These are phyloP conservation scores for Fusarium tjaetaba DNA, from an alignment of 2,329 filamentous ascomycete genomes.

Conservation along the genomic window DNA sequence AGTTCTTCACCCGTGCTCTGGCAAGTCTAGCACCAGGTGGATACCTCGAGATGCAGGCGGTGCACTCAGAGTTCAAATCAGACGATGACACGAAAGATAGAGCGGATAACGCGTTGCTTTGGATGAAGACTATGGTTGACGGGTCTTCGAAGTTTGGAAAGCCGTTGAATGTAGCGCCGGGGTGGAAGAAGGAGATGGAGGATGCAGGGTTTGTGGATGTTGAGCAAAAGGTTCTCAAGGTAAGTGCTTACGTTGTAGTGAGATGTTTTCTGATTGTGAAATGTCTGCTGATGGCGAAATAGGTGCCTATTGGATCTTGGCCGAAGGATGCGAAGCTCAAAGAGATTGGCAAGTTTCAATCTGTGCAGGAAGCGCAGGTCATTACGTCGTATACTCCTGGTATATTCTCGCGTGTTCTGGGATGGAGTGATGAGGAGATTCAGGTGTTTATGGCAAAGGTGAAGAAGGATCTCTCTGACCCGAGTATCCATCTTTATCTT, in stretches of 20 bases:
- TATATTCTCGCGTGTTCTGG: conserved; percentile 33
- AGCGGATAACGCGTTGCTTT: not conserved
- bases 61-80: not conserved
- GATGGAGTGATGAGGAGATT: conserved; percentile 33
- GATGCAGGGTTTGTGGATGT: conserved; percentile 11
- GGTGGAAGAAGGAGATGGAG: conserved; percentile 16
- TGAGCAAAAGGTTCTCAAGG: conserved; percentile 14
- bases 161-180: not conserved
- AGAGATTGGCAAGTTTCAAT: conserved; percentile 26
- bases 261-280: accelerated
- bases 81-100: not conserved
- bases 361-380: conserved; percentile 31
- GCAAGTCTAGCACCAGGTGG: not conserved
- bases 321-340: conserved; percentile 16
- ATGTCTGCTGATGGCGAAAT: not conserved
- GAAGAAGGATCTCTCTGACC: conserved; percentile 31
- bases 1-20: not conserved
- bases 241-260: accelerated
- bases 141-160: conserved; percentile 4
- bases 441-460: conserved; percentile 34
- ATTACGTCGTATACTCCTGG: conserved; percentile 31
- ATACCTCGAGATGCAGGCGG: conserved; percentile 21
- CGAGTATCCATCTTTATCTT: conserved; percentile 33
- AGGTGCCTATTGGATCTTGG: conserved; percentile 25
- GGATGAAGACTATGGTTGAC: conserved; percentile 10